Base-by-base conservation (phyloP, 441 rosid genomes). In the Arabidopsis hybrid region DNA sequence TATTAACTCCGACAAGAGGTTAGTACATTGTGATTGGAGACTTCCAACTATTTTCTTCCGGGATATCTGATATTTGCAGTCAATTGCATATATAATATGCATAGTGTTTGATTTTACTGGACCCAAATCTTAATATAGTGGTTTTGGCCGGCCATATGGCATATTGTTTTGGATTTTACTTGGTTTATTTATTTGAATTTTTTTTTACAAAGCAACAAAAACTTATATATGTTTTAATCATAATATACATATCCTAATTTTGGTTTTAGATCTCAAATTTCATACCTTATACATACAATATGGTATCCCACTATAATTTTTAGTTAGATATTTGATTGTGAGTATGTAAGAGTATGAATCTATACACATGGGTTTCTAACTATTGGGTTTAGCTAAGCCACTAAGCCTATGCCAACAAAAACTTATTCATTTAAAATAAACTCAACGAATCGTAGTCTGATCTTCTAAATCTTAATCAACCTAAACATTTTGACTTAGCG, bases 371-470 rank as follows among this genome's bases (percentile, higher is more conserved):
- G 69, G 64, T 53, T 60, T 68, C 63, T 14, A 52, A 26, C 42
- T 43, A 69, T 69, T 45, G 65, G 74, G 16, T 69, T 46, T 69
- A 46, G 70, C 51, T 69, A 55, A 46, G 60, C 74, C 65, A 75
- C 50, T 69, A 62, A 46, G 45, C 70, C 46, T 46, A 63, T 53
- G 74, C 75, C 74, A 62, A 62, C 52, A 46, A 2, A 62, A 62
- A 31, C 55, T 39, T 64, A 63, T 49, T 64, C 57, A 49, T 58
- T 31, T 55, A 18, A 70, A 57, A 21, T 50, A 52, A 65, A 21
- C 18, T 64, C 71, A 49, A 56, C 67, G 62, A 76, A 57, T 76
- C 49, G 56, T 70, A 70, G 50, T 42, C 55, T 71, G 61, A 76
- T 58, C 50, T 64, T 43, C 64, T 26, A 45, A 68, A 61, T 68